A percentile compares a stretch with the other conserved stretches of the same genome.
Evolutionary conservation across 257 asterid genomes (phyloP).

Genomic region (Misopates orontium): DNA sequence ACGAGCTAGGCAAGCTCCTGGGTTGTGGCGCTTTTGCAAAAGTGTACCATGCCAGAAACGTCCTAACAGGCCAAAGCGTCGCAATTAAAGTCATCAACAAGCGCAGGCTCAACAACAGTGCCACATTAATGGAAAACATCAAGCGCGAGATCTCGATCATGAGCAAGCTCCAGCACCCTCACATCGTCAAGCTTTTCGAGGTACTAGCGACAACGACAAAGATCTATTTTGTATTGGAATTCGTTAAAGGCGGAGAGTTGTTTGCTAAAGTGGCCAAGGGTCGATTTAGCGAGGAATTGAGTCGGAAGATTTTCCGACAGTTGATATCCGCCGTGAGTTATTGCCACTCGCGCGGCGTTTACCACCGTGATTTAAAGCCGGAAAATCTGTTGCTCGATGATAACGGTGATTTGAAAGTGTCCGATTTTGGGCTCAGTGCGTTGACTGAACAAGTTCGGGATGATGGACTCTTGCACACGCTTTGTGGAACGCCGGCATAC

Average conservation of each 20-base stretch:
- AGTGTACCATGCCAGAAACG: conserved; percentile 39
- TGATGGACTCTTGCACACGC: conserved; percentile 46
- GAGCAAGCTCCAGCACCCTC: conserved; percentile 39
- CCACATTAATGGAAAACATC: conserved; percentile 28
- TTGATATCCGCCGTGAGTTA: conserved; percentile 46
- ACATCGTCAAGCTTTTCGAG: conserved; percentile 39
- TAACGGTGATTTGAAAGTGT: conserved; percentile 40
- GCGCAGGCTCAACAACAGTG: conserved; percentile 30
- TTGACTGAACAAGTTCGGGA: conserved; percentile 34
- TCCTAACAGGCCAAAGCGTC: conserved; percentile 38
- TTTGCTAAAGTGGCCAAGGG: conserved; percentile 44
- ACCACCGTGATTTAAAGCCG: conserved; percentile 51
- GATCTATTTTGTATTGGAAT: conserved; percentile 47
- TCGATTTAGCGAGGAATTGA: conserved; percentile 32
- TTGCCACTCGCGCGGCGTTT: conserved; percentile 50
- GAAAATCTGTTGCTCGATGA: conserved; percentile 47
- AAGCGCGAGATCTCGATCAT: conserved; percentile 45
- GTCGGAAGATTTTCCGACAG: conserved; percentile 49
- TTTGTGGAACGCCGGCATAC: conserved; percentile 57
- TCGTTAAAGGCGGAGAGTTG: conserved; percentile 53
- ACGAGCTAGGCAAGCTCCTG: conserved; percentile 44
- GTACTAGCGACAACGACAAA: conserved; percentile 45
- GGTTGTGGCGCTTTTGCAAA: conserved; percentile 52
- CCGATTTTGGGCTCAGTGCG: conserved; percentile 55
- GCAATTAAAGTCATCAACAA: conserved; percentile 45